A percentile compares a stretch with the other conserved stretches of the same genome.
Evolutionary conservation across 2,329 filamentous ascomycete genomes (phyloP).

Genomic region (Fusarium sarcochroum): DNA sequence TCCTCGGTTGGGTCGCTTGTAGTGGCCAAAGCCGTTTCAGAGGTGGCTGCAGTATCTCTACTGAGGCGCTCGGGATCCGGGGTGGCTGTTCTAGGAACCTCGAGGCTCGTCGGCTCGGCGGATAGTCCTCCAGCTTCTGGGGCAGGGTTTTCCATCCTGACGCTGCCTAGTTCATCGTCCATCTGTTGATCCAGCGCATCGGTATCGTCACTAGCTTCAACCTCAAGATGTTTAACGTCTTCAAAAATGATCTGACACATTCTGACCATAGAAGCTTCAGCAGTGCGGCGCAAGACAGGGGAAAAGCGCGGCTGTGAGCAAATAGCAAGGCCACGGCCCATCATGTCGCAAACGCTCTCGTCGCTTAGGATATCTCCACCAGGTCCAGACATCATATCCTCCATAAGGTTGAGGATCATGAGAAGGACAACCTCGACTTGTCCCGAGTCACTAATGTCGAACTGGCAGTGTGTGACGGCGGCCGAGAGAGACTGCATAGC

Average conservation of each 20-base stretch:
- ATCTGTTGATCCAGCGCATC: constrained; percentile 76
- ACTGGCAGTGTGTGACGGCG: constrained; percentile 96
- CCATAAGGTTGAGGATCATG: constrained; percentile 97
- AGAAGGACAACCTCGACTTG: constrained; percentile 96
- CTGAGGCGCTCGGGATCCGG: constrained; percentile 53
- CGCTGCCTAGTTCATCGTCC: constrained; percentile 77
- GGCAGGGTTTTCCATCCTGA: constrained; percentile 78
- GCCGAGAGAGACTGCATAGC: constrained; percentile 96
- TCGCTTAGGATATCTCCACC: constrained; percentile 95
- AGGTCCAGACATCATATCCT: constrained; percentile 95
- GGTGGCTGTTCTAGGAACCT: constrained; percentile 30
- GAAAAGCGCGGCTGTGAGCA: constrained; percentile 95
- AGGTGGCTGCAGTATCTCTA: constrained; percentile 67
- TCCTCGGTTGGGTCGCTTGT: constrained; percentile 56
- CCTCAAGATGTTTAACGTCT: constrained; percentile 84
- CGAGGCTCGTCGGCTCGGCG: constrained; percentile 36
- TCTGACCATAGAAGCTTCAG: constrained; percentile 96
- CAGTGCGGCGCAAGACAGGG: constrained; percentile 89
- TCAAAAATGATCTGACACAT: constrained; percentile 99
- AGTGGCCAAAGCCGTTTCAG: constrained; percentile 49
- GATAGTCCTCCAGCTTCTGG: constrained; percentile 41
- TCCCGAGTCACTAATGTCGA: constrained; percentile 94
- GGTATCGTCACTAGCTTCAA: constrained; percentile 77
- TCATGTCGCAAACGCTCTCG: constrained; percentile 99
- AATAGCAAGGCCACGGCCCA: constrained; percentile 97